phyloP scores from a whole-genome alignment of 2,329 filamentous ascomycete genomes.

The Aureobasidium sp. region DNA sequence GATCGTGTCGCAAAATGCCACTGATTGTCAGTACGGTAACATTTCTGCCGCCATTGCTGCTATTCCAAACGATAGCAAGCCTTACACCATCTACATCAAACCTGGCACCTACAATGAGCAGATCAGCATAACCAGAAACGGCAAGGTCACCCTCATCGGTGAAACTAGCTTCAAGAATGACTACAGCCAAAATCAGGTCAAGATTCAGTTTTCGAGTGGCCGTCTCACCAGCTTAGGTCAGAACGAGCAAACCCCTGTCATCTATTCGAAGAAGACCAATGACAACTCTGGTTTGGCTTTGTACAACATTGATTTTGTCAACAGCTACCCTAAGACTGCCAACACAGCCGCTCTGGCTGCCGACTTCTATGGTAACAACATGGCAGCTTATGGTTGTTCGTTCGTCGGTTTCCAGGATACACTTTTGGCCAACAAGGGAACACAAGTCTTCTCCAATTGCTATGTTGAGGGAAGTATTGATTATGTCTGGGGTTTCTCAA shows the following conservation, averaged over 20 bases:
- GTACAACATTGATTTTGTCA: conserved; percentile 31
- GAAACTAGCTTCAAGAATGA: conserved; percentile 31
- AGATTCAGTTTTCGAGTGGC: conserved; percentile 33
- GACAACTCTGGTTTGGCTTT: conserved; percentile 24
- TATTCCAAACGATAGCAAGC: conserved; percentile 36
- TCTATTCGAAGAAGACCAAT: conserved; percentile 40
- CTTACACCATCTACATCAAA: conserved; percentile 36
- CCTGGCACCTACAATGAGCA: conserved; percentile 39
- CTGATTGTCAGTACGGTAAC: conserved; percentile 35
- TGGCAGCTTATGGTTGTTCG: conserved; percentile 30
- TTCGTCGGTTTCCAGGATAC: conserved; percentile 29
- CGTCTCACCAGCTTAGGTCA: conserved; percentile 35
- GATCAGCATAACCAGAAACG: conserved; percentile 35
- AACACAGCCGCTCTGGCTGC: conserved; percentile 32
- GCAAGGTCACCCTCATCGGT: conserved; percentile 34
- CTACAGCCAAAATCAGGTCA: conserved; percentile 34
- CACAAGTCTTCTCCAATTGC: conserved; percentile 26
- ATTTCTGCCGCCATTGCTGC: conserved; percentile 40
- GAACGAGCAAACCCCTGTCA: conserved; percentile 40
- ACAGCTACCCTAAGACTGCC: conserved; percentile 28
- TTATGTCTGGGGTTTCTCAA: conserved; percentile 38
- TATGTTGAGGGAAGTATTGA: conserved; percentile 34
- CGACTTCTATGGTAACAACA: conserved; percentile 28
- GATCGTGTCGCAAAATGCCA: conserved; percentile 24
- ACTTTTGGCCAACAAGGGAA: conserved; percentile 27